A percentile compares a stretch with the other conserved stretches of the same genome.
Evolutionary conservation across 768 basidiomycete species (phyloP).

Genomic region (Phylloporus sp.): DNA sequence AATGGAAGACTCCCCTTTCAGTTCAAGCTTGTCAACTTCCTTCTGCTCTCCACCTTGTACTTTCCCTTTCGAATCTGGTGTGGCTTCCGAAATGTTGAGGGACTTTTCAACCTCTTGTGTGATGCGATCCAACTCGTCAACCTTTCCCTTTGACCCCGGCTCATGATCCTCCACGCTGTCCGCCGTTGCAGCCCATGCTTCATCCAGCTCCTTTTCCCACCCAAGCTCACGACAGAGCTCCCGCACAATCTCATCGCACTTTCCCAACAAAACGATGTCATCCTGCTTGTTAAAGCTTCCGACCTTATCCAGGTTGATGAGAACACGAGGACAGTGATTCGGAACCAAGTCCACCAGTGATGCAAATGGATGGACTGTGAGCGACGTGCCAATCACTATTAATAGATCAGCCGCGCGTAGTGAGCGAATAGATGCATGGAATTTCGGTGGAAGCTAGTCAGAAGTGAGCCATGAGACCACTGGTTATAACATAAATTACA

Average conservation of each 20-base stretch:
- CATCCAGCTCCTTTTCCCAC: constrained; percentile 64
- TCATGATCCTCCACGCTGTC: constrained; percentile 22
- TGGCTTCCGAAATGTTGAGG: constrained; percentile 15
- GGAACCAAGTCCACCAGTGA: constrained; percentile 60
- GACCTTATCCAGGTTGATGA: constrained; percentile 84
- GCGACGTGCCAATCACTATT: constrained; percentile 87
- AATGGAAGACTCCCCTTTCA: neutral
- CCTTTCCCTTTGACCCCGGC: constrained; percentile 6
- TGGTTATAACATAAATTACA: constrained; percentile 20
- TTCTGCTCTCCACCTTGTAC: neutral
- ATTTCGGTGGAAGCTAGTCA: constrained; percentile 67
- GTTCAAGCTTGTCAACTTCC: neutral
- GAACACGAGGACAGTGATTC: constrained; percentile 65
- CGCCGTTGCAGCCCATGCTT: constrained; percentile 52
- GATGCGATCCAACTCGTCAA: constrained; percentile 25
- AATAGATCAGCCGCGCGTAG: constrained; percentile 76
- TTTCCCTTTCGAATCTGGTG: neutral
- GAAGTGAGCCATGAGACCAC: neutral
- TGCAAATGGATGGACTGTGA: constrained; percentile 86
- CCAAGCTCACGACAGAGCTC: constrained; percentile 65
- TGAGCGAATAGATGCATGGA: constrained; percentile 52
- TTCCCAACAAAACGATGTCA: constrained; percentile 63
- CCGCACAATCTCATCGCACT: constrained; percentile 66
- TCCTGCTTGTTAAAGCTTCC: constrained; percentile 59
- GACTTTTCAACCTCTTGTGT: constrained; percentile 21